phyloP scores from a whole-genome alignment of 805 yeast species.

The Spathaspora passalidarum region DNA sequence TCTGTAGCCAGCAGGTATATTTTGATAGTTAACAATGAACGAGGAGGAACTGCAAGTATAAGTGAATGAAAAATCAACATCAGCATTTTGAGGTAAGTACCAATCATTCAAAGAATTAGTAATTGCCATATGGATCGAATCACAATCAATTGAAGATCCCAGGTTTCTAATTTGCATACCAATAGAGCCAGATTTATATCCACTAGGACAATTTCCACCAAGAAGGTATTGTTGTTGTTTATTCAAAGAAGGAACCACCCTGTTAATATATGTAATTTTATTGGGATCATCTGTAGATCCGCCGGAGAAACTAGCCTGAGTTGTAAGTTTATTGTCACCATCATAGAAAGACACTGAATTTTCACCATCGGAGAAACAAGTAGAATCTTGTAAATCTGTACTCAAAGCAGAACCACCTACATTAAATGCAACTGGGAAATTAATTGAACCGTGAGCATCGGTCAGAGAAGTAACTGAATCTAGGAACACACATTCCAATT shows the following conservation, averaged over 20 bases:
- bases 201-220: slow-evolving; percentile 17
- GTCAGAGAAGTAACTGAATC: slow-evolving; percentile 11
- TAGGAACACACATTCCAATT: slow-evolving; percentile 18
- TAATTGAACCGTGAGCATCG: slow-evolving; percentile 15
- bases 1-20: slow-evolving; percentile 27
- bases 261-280: neutral
- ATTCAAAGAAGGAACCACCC: slow-evolving; percentile 12
- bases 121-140: slow-evolving; percentile 15
- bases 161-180: slow-evolving; percentile 15
- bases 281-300: slow-evolving; percentile 5
- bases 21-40: slow-evolving; percentile 12
- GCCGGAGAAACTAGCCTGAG: slow-evolving; percentile 9
- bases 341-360: slow-evolving; percentile 18
- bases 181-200: slow-evolving; percentile 19
- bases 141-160: slow-evolving; percentile 18
- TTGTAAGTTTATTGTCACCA: slow-evolving; percentile 13
- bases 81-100: slow-evolving; percentile 13
- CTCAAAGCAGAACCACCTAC: slow-evolving; percentile 14
- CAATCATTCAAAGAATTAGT: slow-evolving; percentile 21
- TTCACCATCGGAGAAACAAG: slow-evolving; percentile 15
- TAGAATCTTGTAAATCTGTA: slow-evolving; percentile 17
- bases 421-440: slow-evolving; percentile 22
- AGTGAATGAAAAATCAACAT: slow-evolving; percentile 5
- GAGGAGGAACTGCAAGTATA: slow-evolving; percentile 13
- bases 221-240: slow-evolving; percentile 11